A percentile compares a stretch with the other conserved stretches of the same genome.
phyloP scores from a whole-genome alignment of 345 rosid genomes.

The Excoecaria agallocha region DNA sequence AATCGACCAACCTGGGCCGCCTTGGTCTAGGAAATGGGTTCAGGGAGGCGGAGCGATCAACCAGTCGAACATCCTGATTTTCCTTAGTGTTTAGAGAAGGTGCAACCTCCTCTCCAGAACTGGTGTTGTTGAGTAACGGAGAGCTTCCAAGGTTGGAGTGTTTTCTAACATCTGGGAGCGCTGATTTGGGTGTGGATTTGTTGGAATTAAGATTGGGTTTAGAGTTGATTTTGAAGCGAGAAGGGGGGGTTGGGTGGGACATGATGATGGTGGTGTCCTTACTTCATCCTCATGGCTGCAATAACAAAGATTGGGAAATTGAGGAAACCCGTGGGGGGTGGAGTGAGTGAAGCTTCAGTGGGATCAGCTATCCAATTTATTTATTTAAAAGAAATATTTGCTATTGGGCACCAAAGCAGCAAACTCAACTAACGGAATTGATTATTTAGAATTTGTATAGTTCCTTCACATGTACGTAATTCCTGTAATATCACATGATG shows the following conservation, averaged over 20 bases:
- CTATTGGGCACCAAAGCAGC: too few species aligned
- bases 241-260: constrained; percentile 32
- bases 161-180: constrained; percentile 38
- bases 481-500: too few species aligned
- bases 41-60: constrained; percentile 35
- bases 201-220: constrained; percentile 27
- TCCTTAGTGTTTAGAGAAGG: constrained; percentile 39
- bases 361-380: too few species aligned
- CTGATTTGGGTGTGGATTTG: constrained; percentile 41
- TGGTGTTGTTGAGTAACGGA: constrained; percentile 38
- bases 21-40: constrained; percentile 52
- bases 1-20: constrained; percentile 24
- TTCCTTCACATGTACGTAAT: too few species aligned
- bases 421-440: too few species aligned
- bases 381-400: too few species aligned
- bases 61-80: constrained; percentile 19
- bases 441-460: too few species aligned
- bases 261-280: not conserved
- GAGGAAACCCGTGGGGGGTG: too few species aligned
- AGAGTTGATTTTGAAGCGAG: constrained; percentile 41
- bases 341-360: too few species aligned
- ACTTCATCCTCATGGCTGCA: too few species aligned
- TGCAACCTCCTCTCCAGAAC: constrained; percentile 39
- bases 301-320: too few species aligned
- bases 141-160: constrained; percentile 41